Evolutionary conservation across 1,284 basidiomycete genomes (phyloP), one percentile per base, ranked within the genome.

Genomic region (Vanrija sp.): DNA sequence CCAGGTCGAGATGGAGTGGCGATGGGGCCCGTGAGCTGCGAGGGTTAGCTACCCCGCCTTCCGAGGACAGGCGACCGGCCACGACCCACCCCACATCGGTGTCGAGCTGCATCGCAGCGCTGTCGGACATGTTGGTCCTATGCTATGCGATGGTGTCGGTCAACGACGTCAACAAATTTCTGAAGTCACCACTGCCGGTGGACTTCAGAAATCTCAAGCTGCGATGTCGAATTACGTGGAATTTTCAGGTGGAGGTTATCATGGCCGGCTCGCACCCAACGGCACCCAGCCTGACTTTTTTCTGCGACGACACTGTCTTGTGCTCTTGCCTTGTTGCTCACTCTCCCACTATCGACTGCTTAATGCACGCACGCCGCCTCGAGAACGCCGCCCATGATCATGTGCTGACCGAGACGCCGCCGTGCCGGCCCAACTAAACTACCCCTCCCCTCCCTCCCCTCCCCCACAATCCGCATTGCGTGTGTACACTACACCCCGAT

Each of bases 401-500:
- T 31, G 31, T 31, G 15, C 31, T 31, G 31, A 31, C 31, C n/a
- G n/a, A n/a, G 25, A 27, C 25, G 10, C 31, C 12, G n/a, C n/a
- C 9, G 31, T 14, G 1, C 9, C 15, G 12, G n/a, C 7, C 35
- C 6, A 16, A 31, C 23, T 19, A 23, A 20, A 24, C 3, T 41
- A 45, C 23, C 14, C 19, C 39, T 20, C 18, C 24, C 16, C n/a
- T 35, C 20, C 23, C 37, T 24, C 31, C n/a, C 41, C 51, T 37
- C 46, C 4, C 7, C 19, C 19, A 14, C 15, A n/a, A n/a, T 19
- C 49, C 44, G 65, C 65, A 65, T 64, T 59, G 53, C 59, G 61
- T 68, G 71, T 73, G 71, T 73, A 73, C 66, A 65, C 67, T 70
- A 66, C 37, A 56, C 63, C 68, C 64, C 63, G 59, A 51, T 24